These are phyloP conservation scores for Tricholomella constricta DNA, from an alignment of 768 basidiomycete species.

Conservation along the genomic window DNA sequence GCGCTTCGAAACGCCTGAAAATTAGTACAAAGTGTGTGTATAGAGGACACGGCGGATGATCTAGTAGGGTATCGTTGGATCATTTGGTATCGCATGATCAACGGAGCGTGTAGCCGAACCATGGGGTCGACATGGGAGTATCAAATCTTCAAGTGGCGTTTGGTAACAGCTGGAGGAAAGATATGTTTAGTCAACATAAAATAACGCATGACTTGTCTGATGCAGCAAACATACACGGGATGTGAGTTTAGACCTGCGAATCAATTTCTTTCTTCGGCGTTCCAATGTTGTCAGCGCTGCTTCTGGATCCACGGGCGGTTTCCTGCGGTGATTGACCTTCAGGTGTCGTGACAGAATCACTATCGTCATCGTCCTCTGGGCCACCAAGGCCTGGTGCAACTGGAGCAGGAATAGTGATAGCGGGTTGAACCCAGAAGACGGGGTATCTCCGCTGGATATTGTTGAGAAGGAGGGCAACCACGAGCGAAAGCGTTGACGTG, in stretches of 20 bases:
- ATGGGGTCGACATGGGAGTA: not conserved
- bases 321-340: not conserved
- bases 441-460: conserved; percentile 56
- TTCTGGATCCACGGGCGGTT: not conserved
- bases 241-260: conserved; percentile 4
- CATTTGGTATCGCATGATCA: not conserved
- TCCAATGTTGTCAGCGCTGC: conserved; percentile 5
- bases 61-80: not conserved
- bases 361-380: not conserved
- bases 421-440: conserved; percentile 44
- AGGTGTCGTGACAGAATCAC: not conserved
- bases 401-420: conserved; percentile 18
- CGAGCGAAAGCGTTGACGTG: conserved; percentile 43
- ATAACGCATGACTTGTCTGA: not conserved
- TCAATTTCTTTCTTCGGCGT: conserved; percentile 4
- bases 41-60: not conserved
- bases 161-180: not conserved
- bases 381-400: conserved; percentile 17
- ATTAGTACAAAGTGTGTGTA: not conserved
- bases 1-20: not conserved
- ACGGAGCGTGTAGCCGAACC: no score
- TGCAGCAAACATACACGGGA: not conserved
- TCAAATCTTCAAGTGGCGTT: not conserved
- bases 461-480: conserved; percentile 47
- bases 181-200: not conserved